phyloP scores from a whole-genome alignment of 75 land plant species.

The Chamaecyparis obtusa region DNA sequence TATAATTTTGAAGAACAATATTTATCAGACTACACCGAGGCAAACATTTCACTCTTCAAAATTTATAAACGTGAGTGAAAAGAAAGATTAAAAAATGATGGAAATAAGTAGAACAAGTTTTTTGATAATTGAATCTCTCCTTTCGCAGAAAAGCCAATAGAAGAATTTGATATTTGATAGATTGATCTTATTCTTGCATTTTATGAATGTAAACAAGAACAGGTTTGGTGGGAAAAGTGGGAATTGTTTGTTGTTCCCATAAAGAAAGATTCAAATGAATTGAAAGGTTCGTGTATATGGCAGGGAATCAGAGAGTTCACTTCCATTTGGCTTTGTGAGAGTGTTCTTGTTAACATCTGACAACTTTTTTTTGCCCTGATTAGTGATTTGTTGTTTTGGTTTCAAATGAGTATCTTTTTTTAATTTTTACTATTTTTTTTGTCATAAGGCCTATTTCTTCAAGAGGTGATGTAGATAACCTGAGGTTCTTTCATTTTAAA shows the following conservation, averaged over 20 bases:
- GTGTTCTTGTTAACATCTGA: background rate
- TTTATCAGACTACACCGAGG: background rate
- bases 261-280: background rate
- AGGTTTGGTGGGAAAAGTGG: background rate
- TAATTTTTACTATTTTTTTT: background rate
- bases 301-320: background rate
- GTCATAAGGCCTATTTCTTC: constrained; percentile 1
- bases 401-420: background rate
- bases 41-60: background rate
- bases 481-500: background rate
- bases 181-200: background rate
- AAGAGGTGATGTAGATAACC: background rate
- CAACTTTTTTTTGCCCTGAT: background rate
- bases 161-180: background rate
- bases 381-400: background rate
- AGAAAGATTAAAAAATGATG: background rate
- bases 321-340: background rate
- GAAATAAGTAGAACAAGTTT: background rate
- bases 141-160: background rate
- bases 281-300: background rate
- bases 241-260: background rate
- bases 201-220: background rate
- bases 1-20: too few species aligned
- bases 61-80: background rate
- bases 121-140: too few species aligned